Evolutionary conservation across 352 stramenopile genomes (phyloP).

Genomic region (Phytophthora cactorum): DNA sequence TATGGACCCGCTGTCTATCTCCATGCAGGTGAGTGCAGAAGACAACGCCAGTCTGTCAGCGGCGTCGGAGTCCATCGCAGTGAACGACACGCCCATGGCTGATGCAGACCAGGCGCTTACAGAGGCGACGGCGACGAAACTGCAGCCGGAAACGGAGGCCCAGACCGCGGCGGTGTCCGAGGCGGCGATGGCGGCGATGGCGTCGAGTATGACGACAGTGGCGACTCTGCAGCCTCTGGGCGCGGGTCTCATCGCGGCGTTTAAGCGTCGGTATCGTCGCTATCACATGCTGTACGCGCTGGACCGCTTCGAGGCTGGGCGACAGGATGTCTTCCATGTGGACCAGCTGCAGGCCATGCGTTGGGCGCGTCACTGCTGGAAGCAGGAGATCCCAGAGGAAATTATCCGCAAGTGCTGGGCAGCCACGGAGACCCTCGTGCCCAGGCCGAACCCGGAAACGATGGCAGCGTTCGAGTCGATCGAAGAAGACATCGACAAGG

Average conservation of each 20-base stretch:
- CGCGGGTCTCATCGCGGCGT: slow-evolving; percentile 47
- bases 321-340: slow-evolving; percentile 55
- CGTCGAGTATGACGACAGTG: slow-evolving; percentile 20
- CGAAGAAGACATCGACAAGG: slow-evolving; percentile 52
- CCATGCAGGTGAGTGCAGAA: slow-evolving; percentile 45
- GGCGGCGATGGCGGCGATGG: slow-evolving; percentile 16
- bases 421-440: slow-evolving; percentile 35
- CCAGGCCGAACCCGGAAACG: slow-evolving; percentile 24
- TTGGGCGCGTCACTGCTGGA: slow-evolving; percentile 59
- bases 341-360: slow-evolving; percentile 60
- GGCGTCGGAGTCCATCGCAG: slow-evolving; percentile 36
- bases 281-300: slow-evolving; percentile 64
- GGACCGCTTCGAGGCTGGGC: slow-evolving; percentile 54
- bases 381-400: slow-evolving; percentile 38
- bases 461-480: slow-evolving; percentile 41
- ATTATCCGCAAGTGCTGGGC: slow-evolving; percentile 56
- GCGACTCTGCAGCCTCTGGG: slow-evolving; percentile 46
- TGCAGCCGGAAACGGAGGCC: slow-evolving; percentile 15
- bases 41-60: slow-evolving; percentile 34
- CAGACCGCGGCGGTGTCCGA: slow-evolving; percentile 5
- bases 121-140: slow-evolving; percentile 14
- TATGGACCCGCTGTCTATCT: slow-evolving; percentile 44
- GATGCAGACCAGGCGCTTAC: slow-evolving; percentile 19
- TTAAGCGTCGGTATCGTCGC: slow-evolving; percentile 61
- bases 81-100: slow-evolving; percentile 20